Evolutionary conservation across 2,329 filamentous ascomycete species (phyloP).

Genomic region (Xylaria sp.): DNA sequence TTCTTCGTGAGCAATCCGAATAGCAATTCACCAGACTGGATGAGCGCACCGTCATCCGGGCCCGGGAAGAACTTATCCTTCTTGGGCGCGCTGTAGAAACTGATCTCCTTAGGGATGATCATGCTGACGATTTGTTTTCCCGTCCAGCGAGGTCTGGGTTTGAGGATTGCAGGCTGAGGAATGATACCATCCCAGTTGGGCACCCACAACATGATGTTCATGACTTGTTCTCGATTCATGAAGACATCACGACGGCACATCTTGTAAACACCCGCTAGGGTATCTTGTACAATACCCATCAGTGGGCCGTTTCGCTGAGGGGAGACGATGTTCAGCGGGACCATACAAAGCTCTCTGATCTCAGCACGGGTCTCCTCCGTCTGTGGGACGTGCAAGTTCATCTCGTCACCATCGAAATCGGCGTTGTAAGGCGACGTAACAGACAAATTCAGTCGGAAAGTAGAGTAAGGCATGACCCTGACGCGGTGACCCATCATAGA

Average conservation of each 20-base stretch:
- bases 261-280: constrained; percentile 93
- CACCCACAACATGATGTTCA: constrained; percentile 97
- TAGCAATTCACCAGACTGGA: constrained; percentile 83
- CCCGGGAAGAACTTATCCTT: neutral
- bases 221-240: constrained; percentile 82
- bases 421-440: constrained; percentile 99
- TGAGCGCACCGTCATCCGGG: constrained; percentile 68
- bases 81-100: constrained; percentile 53
- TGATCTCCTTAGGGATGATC: constrained; percentile 82
- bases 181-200: constrained; percentile 96
- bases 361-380: constrained; percentile 95
- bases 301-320: constrained; percentile 93
- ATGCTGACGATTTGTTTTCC: constrained; percentile 97
- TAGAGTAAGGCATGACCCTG: constrained; percentile 97
- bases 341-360: constrained; percentile 89
- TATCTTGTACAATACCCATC: constrained; percentile 99
- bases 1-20: constrained; percentile 92
- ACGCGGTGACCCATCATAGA: constrained; percentile 99
- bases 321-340: constrained; percentile 97
- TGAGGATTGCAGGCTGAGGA: constrained; percentile 86
- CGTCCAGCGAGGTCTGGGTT: constrained; percentile 89
- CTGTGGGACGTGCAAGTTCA: constrained; percentile 99
- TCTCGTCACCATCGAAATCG: constrained; percentile 99
- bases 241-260: constrained; percentile 90
- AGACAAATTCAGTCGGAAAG: constrained; percentile 93